Base-by-base conservation (phyloP, 163 green algal species). In the Scenedesmus sp. region DNA sequence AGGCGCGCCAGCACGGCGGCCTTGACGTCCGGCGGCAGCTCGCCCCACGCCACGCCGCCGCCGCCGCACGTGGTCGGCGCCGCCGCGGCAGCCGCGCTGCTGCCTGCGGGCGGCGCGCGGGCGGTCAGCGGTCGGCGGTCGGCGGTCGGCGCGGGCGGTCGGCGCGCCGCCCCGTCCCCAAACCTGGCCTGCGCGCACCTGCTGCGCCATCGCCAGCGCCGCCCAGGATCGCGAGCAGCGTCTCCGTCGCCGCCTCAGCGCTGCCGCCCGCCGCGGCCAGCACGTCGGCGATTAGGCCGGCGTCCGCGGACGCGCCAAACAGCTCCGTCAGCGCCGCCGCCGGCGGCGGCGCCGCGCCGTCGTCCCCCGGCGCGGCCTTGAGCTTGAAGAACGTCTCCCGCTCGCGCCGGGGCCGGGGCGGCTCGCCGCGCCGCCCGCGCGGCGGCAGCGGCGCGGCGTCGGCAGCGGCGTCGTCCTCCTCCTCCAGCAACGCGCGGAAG, bases 21-120 rank as follows among this genome's bases (percentile, higher is more conserved):
- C 80, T 86, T 82, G 36, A 74, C 64, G 36, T 87, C 82, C 24
- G 34, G 18, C n/a, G 82, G 78, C 15, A 87, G 70, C 2, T 50
- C n/a, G 17, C 34, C 28, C 82, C 82, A 87, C 50, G 51, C 50
- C 22, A 74, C 60, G 18, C 28, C n/a, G 58, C 28, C 28, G 24
- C 5, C 15, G n/a, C 14, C 2, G 60, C 48, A 18, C 44, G 66
- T 34, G n/a, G 48, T 29, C 10, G 22, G 6, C 53, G n/a, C 5
- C 14, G 53, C 6, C 53, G n/a, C 10, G 7, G 39, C 6, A 6
- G 39, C 39, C 7, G 39, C 39, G 39, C 6, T 11, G 53, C 53
- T 33, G 48, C 39, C 66, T 54, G 66, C 28, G 9, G n/a, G n/a
- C n/a, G n/a, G n/a, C n/a, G n/a, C n/a, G n/a, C n/a, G n/a, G n/a